Percentiles rank a stretch among this genome's conserved stretches.
phyloP scores from a whole-genome alignment of 2,329 filamentous ascomycete genomes.

The Xylaria sp. region DNA sequence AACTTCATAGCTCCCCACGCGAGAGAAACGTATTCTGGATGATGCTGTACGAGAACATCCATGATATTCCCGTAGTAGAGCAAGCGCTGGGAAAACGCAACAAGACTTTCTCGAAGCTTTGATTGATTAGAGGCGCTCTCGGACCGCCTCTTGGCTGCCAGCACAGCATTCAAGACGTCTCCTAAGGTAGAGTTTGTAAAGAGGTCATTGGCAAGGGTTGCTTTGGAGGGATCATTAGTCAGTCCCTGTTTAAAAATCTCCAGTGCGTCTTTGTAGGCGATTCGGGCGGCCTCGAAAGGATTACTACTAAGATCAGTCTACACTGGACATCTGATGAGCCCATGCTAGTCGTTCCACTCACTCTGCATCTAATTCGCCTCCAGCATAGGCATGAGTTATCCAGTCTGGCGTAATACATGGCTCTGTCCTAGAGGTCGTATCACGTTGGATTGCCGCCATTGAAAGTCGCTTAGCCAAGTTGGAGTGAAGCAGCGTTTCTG shows the following conservation, averaged over 20 bases:
- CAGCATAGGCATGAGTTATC: not conserved
- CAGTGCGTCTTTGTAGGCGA: not conserved
- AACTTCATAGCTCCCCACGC: conserved; percentile 28
- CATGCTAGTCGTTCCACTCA: not conserved
- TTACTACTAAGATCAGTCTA: not conserved
- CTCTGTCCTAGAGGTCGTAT: not conserved
- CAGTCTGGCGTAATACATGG: not conserved
- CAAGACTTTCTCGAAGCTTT: not conserved
- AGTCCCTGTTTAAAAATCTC: not conserved
- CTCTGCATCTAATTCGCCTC: not conserved
- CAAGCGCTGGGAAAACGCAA: not conserved
- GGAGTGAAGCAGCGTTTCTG: too few species aligned
- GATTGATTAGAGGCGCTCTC: not conserved
- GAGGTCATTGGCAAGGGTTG: not conserved
- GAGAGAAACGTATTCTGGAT: conserved; percentile 27
- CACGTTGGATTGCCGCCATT: not conserved
- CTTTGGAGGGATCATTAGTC: not conserved
- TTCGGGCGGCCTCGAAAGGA: not conserved
- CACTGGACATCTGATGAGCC: too few species aligned
- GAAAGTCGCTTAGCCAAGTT: too few species aligned
- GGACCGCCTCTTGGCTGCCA: not conserved
- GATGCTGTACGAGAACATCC: conserved; percentile 21
- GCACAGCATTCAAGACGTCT: not conserved
- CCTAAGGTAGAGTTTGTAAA: not conserved
- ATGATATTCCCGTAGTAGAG: not conserved